Evolutionary conservation across 2,329 filamentous ascomycete species (phyloP).

Genomic region (Dactylellina drechsleri): DNA sequence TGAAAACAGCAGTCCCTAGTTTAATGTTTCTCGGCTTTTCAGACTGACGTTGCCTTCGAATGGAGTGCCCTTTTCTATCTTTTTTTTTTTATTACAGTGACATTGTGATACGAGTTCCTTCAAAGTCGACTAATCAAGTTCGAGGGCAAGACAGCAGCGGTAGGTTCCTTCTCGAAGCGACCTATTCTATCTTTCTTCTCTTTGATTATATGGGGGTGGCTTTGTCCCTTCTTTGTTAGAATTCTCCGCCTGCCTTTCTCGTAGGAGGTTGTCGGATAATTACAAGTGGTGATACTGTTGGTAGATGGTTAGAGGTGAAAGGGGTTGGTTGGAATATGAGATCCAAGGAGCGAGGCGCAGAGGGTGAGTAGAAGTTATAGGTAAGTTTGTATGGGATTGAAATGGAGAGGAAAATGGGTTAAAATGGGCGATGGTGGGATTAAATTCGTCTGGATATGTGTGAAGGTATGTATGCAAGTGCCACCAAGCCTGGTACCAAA

Average conservation of each 20-base stretch:
- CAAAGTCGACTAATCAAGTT: slow-evolving; percentile 45
- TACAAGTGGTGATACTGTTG: neutral
- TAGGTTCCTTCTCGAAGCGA: slow-evolving; percentile 31
- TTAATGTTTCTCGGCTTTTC: slow-evolving; percentile 24
- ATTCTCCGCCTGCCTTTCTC: neutral
- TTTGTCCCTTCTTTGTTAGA: neutral
- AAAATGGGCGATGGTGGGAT: slow-evolving; percentile 32
- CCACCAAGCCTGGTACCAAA: neutral
- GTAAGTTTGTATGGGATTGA: slow-evolving; percentile 1
- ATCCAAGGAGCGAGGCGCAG: slow-evolving; percentile 40
- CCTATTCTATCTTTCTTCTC: too few species aligned
- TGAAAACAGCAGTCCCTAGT: slow-evolving; percentile 29
- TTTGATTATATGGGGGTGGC: slow-evolving; percentile 1
- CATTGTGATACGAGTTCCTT: slow-evolving; percentile 47
- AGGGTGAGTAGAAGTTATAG: neutral
- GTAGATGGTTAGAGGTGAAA: neutral
- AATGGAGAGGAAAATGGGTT: slow-evolving; percentile 15
- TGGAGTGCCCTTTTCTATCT: slow-evolving; percentile 19
- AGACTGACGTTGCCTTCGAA: slow-evolving; percentile 39
- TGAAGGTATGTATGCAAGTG: slow-evolving; percentile 9
- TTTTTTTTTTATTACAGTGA: slow-evolving; percentile 48
- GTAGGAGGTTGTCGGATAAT: slow-evolving; percentile 19
- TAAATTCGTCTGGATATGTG: slow-evolving; percentile 22
- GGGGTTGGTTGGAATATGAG: neutral
- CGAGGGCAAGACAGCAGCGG: slow-evolving; percentile 56